Evolutionary conservation across 768 basidiomycete genomes (phyloP), one percentile per base, ranked within the genome.

Genomic region (Lactarius deliciosus): DNA sequence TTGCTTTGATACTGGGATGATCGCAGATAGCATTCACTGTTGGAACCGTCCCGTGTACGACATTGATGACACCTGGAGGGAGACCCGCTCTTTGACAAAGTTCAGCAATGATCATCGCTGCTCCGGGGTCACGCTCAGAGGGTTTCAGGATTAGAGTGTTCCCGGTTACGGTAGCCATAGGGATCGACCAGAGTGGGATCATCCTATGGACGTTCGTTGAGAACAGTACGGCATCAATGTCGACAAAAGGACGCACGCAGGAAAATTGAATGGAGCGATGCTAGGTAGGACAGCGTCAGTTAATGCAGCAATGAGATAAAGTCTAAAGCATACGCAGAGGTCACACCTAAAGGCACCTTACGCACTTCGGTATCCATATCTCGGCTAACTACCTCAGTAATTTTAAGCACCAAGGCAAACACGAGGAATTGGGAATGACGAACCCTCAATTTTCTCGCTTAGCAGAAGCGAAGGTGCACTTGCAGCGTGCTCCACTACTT

Each of bases 111-210:
- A 99, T 96, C 90, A 97, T 95, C 7, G 94, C 90, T 16, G 97
- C 96, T 57, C 96, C 96, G 16, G 96, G 96, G 75, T 97, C 96
- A 30, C 96, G 88, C 75, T 99, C 96, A 1, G 92, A 95, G 22
- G 96, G 96, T 73, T 99, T 99, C 68, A 99, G 81, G 66, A 99
- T 83, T 50, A 99, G 83, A 0, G 96, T 94, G 73, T 99, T 99
- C 38, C 96, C 96, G 0, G 93, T 95, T 11, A 88, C 88, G 28
- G 86, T 81, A 20, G 94, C 91, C 85, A 94, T 87, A 54, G 90
- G 90, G 70, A 98, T 95, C 0, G 94, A 89, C 96, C 96, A 98
- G 8, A 98, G 81, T 0, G 96, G 96, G 72, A 98, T 98, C 94
- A 96, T 96, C 5, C 90, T 92, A 36, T 54, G 22, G 22, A 38